Evolutionary conservation across 257 asterid genomes (phyloP), one percentile per base, ranked within the genome.

Genomic region (Apocynum venetum): DNA sequence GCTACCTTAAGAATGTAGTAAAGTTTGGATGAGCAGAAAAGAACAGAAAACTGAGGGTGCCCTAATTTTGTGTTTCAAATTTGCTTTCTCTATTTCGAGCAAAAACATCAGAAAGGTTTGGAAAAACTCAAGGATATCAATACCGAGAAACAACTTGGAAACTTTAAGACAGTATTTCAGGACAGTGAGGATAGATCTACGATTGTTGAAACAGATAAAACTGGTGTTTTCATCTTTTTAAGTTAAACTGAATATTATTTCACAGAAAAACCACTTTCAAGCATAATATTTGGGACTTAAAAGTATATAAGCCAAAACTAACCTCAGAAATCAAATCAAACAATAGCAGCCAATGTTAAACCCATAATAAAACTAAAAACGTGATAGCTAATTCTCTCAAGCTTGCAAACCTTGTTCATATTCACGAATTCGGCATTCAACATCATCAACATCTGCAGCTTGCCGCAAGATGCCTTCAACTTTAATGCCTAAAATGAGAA

Each of bases 391-490:
- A 3, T 9, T 79, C 59, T 59, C 60, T 55, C 52, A 73, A 81
- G 83, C 57, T 72, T 75, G 78, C 89, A 77, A 74, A 96, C 99
- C 99, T 77, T 93, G 89, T 86, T 96, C 99, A 73, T 88, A 96
- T 86, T 93, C 99, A 79, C 89, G 89, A 80, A 96, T 92, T 77
- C 99, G 90, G 68, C 83, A 89, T 79, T 96, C 97, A 77, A 96
- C 99, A 75, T 91, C 93, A 77, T 96, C 99, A 74, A 96, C 99
- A 85, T 93, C 97, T 74, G 99, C 99, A 78, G 99, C 98, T 87
- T 96, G 99, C 83, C 99, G 88, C 85, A 96, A 83, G 80, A 96
- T 93, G 64, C 99, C 99, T 86, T 96, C 99, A 56, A 88, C 89
- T 84, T 85, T 90, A 71, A 92, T 85, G 78, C 98, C 99, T 96